Evolutionary conservation across 2,329 filamentous ascomycete genomes (phyloP).

Genomic region (Sarocladiaceae sp.): DNA sequence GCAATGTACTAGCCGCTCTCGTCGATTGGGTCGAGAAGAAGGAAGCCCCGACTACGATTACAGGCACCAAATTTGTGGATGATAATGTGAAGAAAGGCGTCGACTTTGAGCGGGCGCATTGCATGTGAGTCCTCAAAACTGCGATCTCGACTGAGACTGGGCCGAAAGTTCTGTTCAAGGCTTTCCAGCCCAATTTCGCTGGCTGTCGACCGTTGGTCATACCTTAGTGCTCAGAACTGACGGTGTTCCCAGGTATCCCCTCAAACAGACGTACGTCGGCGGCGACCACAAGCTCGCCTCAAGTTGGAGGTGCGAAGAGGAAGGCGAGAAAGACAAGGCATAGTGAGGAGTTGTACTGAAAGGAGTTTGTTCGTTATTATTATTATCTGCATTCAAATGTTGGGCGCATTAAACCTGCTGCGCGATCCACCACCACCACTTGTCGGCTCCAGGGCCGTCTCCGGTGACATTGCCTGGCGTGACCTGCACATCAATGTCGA

Average conservation of each 20-base stretch:
- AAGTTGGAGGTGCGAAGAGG: background rate
- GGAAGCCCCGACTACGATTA: constrained; percentile 26
- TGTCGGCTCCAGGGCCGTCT: constrained; percentile 67
- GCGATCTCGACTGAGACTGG: no score
- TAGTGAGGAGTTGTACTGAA: no score
- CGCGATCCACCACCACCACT: constrained; percentile 91
- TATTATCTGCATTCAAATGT: no score
- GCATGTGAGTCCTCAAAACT: background rate
- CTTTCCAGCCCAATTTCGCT: background rate
- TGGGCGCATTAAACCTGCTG: constrained; percentile 49
- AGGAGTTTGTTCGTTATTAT: background rate
- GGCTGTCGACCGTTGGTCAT: background rate
- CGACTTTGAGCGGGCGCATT: background rate
- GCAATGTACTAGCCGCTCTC: constrained; percentile 31
- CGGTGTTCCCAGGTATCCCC: background rate
- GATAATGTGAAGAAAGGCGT: constrained; percentile 3
- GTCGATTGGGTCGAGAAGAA: constrained; percentile 41
- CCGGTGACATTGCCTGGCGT: constrained; percentile 66
- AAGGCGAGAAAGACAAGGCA: no score
- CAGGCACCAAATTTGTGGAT: constrained; percentile 1
- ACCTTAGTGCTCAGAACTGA: background rate
- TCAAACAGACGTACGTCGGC: background rate
- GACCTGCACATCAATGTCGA: constrained; percentile 73
- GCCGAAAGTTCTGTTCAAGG: background rate
- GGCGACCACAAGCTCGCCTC: constrained; percentile 4